Conservation (phyloP, 2,329 filamentous ascomycete species). For the Knufia fluminis region DNA sequence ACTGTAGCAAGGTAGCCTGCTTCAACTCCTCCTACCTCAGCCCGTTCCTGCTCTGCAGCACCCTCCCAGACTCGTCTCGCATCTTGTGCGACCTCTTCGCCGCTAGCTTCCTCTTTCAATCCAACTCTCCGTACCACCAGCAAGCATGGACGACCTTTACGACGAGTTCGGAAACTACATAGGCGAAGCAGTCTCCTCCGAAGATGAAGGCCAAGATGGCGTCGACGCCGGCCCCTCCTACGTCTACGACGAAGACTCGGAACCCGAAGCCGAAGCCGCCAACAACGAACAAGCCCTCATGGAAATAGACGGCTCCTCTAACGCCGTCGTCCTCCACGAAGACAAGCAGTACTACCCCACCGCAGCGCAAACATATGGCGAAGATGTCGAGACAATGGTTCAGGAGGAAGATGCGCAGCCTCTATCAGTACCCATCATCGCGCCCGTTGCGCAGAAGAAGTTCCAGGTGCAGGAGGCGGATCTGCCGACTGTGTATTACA, state of each 20-base stretch:
- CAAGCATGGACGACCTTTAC: conserved; percentile 82
- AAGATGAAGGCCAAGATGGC: conserved; percentile 69
- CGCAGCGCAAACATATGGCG: conserved; percentile 90
- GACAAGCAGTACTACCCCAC: conserved; percentile 99
- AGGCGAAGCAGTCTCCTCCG: conserved; percentile 81
- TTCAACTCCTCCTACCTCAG: background rate
- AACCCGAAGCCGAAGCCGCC: conserved; percentile 38
- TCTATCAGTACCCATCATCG: conserved; percentile 84
- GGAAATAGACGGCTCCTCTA: conserved; percentile 90
- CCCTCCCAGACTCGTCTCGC: too few relatives aligned
- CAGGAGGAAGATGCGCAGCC: conserved; percentile 96
- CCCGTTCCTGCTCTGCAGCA: background rate
- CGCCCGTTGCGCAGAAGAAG: conserved; percentile 87
- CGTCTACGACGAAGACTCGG: conserved; percentile 61
- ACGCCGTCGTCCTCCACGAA: conserved; percentile 95
- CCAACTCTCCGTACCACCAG: background rate
- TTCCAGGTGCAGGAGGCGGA: conserved; percentile 90
- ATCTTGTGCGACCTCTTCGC: too few relatives aligned
- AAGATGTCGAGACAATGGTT: conserved; percentile 88
- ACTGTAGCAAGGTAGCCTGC: background rate
- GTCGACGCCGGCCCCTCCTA: conserved; percentile 68
- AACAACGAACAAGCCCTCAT: conserved; percentile 73
- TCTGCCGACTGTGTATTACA: conserved; percentile 78
- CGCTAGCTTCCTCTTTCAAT: background rate
- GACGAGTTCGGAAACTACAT: conserved; percentile 99